Base-by-base conservation (phyloP, 1,139 yeast species). In the Magnusiomyces ingens region DNA sequence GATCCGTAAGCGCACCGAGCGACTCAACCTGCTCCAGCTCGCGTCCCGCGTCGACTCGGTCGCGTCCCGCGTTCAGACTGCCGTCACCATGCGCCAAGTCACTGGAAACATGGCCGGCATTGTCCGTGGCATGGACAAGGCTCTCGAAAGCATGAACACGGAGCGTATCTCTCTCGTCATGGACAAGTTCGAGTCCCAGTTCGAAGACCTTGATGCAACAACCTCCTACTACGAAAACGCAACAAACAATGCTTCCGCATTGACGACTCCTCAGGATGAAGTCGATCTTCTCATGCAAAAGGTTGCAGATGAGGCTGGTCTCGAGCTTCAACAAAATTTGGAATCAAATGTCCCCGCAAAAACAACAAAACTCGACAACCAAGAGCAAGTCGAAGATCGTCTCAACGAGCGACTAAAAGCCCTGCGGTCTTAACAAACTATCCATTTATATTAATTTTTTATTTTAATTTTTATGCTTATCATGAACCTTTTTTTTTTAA, bases 271-370 rank as follows among this genome's bases (percentile, higher is more conserved):
- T 11, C 96, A 90, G 66, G 99, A 93, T 56, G 95, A 91, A 62
- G 99, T 94, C 35, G 98, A 93, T 68, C 80, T 85, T 57, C 75
- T 94, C 64, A 80, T 94, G 87, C 90, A 78, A 65, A 91, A 88
- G 69, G 93, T 94, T 37, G 99, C 99, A 0, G 99, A 94, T 67
- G 99, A 93, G 68, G 97, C 97, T 0, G 99, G 99, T 1, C 75
- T 94, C 49, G 99, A 94, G 67, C 76, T 93, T 75, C 85, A 85
- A 64, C 98, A 91, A 60, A 85, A 87, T 42, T 73, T 85, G 67
- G 86, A 79, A 55, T 74, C 79, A 21, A 63, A 57, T 64, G 58
- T 71, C 10, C 72, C 68, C 4, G 62, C 63, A 15, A 60, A 64
- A 54, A 46, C 43, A 46, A 67, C 63, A 10, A 61, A 68, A 48